These are phyloP conservation scores for Combretum micranthum DNA, from an alignment of 345 rosid genomes.

Conservation along the genomic window DNA sequence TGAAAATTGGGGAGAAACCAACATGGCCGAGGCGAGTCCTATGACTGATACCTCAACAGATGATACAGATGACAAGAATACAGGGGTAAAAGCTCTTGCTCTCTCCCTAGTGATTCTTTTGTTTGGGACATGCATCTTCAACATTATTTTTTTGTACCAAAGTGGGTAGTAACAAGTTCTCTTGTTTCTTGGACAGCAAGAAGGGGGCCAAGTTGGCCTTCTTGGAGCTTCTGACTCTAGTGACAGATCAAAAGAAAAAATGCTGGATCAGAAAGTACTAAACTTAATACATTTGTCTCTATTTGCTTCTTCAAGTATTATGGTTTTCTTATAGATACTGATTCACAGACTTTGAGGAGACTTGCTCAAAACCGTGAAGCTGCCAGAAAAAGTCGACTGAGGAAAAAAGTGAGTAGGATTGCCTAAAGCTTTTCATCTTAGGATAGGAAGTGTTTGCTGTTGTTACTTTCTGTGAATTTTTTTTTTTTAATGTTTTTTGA, in stretches of 20 bases:
- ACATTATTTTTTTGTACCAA: background rate
- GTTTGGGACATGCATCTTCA: background rate
- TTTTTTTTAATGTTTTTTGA: too few relatives aligned
- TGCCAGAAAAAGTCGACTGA: constrained; percentile 89
- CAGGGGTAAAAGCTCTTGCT: constrained; percentile 37
- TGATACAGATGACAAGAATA: constrained; percentile 80
- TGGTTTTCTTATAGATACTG: constrained; percentile 3
- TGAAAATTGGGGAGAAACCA: constrained; percentile 58
- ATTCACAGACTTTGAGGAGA: constrained; percentile 69
- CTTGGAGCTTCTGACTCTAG: constrained; percentile 70
- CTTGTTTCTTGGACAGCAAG: constrained; percentile 45
- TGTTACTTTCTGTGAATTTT: too few relatives aligned
- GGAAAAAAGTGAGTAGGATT: constrained; percentile 61
- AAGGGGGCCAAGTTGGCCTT: constrained; percentile 42
- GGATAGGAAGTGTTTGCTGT: background rate
- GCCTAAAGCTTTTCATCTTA: background rate
- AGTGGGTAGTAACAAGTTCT: constrained; percentile 5
- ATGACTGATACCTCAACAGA: constrained; percentile 83
- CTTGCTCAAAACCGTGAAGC: constrained; percentile 99
- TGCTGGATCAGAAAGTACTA: constrained; percentile 74
- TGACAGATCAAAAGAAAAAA: constrained; percentile 82
- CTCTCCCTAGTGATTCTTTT: background rate
- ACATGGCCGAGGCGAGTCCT: constrained; percentile 80
- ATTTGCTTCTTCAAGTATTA: background rate
- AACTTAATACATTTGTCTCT: constrained; percentile 3